Evolutionary conservation across 1,284 basidiomycete species (phyloP).

Genomic region (Apiotrichum laibachii): DNA sequence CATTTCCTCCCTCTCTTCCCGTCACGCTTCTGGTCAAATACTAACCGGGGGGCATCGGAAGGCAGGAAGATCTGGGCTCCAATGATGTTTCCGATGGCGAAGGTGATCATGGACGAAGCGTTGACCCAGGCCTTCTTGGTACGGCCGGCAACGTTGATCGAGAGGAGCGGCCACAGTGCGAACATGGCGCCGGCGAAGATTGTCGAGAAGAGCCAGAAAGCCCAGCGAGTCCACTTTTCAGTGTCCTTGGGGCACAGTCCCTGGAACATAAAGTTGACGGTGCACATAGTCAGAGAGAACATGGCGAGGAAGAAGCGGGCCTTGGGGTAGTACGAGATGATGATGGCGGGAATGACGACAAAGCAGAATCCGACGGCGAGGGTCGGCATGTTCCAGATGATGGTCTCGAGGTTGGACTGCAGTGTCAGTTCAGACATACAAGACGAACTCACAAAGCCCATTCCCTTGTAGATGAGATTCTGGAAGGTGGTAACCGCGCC

Average conservation of each 20-base stretch:
- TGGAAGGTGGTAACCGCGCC: slow-evolving; percentile 19
- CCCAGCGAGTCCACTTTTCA: slow-evolving; percentile 29
- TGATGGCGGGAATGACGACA: slow-evolving; percentile 17
- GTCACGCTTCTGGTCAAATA: too few relatives aligned
- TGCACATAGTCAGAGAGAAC: slow-evolving; percentile 10
- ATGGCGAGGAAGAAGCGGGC: slow-evolving; percentile 31
- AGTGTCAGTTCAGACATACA: too few relatives aligned
- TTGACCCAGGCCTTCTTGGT: slow-evolving; percentile 27
- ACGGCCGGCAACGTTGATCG: slow-evolving; percentile 22
- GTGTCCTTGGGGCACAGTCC: slow-evolving; percentile 13
- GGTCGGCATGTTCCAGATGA: slow-evolving; percentile 18
- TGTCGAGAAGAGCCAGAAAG: slow-evolving; percentile 15
- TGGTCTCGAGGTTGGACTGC: slow-evolving; percentile 6
- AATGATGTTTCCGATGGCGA: slow-evolving; percentile 32
- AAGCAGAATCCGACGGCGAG: slow-evolving; percentile 23
- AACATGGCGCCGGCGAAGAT: slow-evolving; percentile 24
- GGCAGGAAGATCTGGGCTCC: slow-evolving; percentile 28
- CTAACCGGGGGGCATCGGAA: slow-evolving; percentile 20
- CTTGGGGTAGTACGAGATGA: slow-evolving; percentile 19
- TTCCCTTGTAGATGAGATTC: slow-evolving; percentile 21
- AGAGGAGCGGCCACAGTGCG: slow-evolving; percentile 15
- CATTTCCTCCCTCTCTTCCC: too few relatives aligned
- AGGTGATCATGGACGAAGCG: slow-evolving; percentile 20
- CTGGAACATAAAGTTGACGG: slow-evolving; percentile 26
- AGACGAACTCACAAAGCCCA: slow-evolving; percentile 22